Percentiles rank a stretch among this genome's conserved stretches.
These are phyloP conservation scores for Chrysosporium keratinophilum DNA, from an alignment of 2,329 filamentous ascomycete species.

Conservation along the genomic window DNA sequence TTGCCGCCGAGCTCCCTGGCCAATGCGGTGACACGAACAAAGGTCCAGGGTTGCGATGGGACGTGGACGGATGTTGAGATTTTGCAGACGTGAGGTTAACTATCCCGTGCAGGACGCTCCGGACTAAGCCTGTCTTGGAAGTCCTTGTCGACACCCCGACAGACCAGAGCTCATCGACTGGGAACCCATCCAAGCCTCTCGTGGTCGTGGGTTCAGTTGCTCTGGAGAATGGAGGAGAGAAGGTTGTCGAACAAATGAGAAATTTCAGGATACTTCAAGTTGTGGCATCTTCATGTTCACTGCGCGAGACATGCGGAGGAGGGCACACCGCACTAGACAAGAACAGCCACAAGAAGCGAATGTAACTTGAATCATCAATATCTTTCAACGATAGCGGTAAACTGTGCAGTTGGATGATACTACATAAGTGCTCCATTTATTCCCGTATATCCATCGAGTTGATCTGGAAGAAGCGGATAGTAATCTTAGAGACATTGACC, in stretches of 20 bases:
- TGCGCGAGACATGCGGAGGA: too few relatives aligned
- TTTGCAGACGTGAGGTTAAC: background rate
- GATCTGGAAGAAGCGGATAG: too few relatives aligned
- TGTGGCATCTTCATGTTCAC: too few relatives aligned
- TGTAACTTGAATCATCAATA: too few relatives aligned
- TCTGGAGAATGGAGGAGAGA: background rate
- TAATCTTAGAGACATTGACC: too few relatives aligned
- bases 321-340: background rate
- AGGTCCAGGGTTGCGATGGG: background rate
- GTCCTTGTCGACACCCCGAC: background rate
- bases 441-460: too few relatives aligned
- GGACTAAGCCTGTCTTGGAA: background rate
- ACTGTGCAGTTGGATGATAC: too few relatives aligned
- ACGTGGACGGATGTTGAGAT: background rate
- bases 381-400: too few relatives aligned
- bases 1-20: conserved; percentile 2
- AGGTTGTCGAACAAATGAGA: background rate
- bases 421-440: too few relatives aligned
- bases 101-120: conserved; percentile 4
- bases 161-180: background rate
- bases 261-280: background rate
- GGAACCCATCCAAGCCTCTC: too few relatives aligned
- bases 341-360: background rate
- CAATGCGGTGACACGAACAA: background rate
- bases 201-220: too few relatives aligned